Evolutionary conservation across 169 alveolate species (phyloP).

Genomic region (Cryptosporidium sp.): DNA sequence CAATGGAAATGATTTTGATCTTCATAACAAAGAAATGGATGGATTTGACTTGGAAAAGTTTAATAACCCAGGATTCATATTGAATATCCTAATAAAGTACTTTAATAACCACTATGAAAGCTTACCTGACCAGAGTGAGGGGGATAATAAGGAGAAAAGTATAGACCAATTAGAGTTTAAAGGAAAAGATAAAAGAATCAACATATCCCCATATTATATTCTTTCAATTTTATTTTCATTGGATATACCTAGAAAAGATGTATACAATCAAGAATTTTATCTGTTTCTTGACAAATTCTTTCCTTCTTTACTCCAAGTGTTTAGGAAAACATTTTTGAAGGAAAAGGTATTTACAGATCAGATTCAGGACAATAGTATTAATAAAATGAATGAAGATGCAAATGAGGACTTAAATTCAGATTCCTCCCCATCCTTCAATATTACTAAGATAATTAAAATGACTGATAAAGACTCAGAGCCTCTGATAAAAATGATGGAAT

Average conservation of each 20-base stretch:
- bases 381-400: too few species aligned
- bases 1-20: background rate
- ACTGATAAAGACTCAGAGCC: conserved; percentile 35
- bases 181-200: conserved; percentile 18
- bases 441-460: conserved; percentile 26
- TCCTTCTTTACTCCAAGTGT: conserved; percentile 6
- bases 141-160: background rate
- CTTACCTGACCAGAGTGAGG: background rate
- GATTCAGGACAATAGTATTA: background rate
- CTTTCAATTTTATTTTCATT: conserved; percentile 54
- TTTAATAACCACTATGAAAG: conserved; percentile 15
- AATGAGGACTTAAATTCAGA: background rate
- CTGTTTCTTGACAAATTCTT: conserved; percentile 1
- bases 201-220: conserved; percentile 22
- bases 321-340: background rate
- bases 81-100: conserved; percentile 23
- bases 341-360: background rate
- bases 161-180: background rate
- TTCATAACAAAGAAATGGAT: background rate
- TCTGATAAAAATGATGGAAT: conserved; percentile 9
- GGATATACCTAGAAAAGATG: background rate
- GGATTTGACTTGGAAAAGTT: background rate
- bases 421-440: background rate
- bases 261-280: conserved; percentile 16
- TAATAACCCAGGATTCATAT: background rate